Evolutionary conservation across 257 asterid genomes (phyloP).

Genomic region (Ajuga chamaepitys): DNA sequence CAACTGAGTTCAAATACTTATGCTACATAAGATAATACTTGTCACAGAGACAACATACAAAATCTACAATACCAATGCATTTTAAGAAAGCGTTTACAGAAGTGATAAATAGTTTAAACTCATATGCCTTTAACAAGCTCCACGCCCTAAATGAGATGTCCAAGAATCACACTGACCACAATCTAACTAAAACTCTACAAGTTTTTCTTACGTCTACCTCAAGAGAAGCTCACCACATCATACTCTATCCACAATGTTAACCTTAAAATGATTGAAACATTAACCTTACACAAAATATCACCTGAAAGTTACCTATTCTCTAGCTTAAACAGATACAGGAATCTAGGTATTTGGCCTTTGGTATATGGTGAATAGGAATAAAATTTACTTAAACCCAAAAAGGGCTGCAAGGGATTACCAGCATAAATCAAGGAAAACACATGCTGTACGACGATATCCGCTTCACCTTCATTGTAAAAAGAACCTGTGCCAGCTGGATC

Average conservation of each 20-base stretch:
- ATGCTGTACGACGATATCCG: constrained; percentile 83
- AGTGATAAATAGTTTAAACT: neutral
- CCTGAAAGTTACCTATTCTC: neutral
- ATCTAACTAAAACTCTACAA: neutral
- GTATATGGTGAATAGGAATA: neutral
- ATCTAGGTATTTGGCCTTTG: neutral
- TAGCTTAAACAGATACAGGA: neutral
- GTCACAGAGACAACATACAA: neutral
- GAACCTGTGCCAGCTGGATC: constrained; percentile 99
- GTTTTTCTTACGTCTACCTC: neutral
- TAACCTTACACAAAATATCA: neutral
- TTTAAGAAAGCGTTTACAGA: neutral
- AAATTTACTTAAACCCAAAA: neutral
- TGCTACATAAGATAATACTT: neutral
- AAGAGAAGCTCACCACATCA: constrained; percentile 8
- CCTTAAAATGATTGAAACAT: neutral
- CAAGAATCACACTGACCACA: neutral
- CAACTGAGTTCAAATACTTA: neutral
- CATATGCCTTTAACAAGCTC: neutral
- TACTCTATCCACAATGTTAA: neutral
- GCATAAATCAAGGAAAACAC: constrained; percentile 75
- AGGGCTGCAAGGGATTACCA: constrained; percentile 40
- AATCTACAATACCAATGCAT: neutral
- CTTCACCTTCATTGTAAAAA: constrained; percentile 94
- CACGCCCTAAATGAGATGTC: neutral